Conservation (phyloP, 2,329 filamentous ascomycete species). For the Pestalotiopsis sp. region DNA sequence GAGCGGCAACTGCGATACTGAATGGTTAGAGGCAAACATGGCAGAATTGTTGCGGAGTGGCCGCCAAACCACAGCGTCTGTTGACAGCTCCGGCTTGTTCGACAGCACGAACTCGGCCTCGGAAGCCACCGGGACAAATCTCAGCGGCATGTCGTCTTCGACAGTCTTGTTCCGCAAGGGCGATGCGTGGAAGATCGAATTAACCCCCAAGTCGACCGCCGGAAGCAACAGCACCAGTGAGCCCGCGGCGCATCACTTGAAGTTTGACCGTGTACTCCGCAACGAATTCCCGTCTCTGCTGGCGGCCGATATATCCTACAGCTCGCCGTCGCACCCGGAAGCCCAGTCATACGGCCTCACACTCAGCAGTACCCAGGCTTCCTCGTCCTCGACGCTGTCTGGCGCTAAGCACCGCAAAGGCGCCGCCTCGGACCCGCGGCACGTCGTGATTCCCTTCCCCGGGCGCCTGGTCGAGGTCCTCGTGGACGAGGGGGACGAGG, state of each 20-base stretch:
- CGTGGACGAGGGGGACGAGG: slow-evolving; percentile 52
- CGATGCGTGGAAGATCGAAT: slow-evolving; percentile 58
- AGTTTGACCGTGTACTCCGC: slow-evolving; percentile 53
- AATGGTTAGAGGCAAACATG: slow-evolving; percentile 59
- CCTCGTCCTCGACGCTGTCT: slow-evolving; percentile 46
- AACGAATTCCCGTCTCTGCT: slow-evolving; percentile 63
- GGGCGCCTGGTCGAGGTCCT: slow-evolving; percentile 63
- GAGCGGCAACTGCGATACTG: slow-evolving; percentile 51
- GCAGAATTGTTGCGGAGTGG: slow-evolving; percentile 27
- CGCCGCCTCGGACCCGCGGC: slow-evolving; percentile 48
- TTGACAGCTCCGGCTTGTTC: not conserved
- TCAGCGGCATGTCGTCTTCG: slow-evolving; percentile 18
- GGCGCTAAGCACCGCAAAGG: slow-evolving; percentile 49
- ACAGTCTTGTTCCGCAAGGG: slow-evolving; percentile 57
- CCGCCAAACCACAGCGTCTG: slow-evolving; percentile 12
- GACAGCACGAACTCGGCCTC: not conserved
- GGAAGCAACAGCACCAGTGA: slow-evolving; percentile 18
- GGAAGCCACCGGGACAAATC: not conserved
- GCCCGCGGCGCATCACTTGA: slow-evolving; percentile 49
- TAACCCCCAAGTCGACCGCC: slow-evolving; percentile 37
- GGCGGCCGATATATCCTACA: slow-evolving; percentile 54
- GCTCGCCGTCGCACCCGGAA: slow-evolving; percentile 31
- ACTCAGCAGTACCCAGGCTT: slow-evolving; percentile 34
- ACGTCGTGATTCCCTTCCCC: slow-evolving; percentile 58
- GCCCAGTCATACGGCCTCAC: slow-evolving; percentile 5